Conservation (phyloP, 371 early-diverging fungal genomes). For the Syncephalastrum racemosum region DNA sequence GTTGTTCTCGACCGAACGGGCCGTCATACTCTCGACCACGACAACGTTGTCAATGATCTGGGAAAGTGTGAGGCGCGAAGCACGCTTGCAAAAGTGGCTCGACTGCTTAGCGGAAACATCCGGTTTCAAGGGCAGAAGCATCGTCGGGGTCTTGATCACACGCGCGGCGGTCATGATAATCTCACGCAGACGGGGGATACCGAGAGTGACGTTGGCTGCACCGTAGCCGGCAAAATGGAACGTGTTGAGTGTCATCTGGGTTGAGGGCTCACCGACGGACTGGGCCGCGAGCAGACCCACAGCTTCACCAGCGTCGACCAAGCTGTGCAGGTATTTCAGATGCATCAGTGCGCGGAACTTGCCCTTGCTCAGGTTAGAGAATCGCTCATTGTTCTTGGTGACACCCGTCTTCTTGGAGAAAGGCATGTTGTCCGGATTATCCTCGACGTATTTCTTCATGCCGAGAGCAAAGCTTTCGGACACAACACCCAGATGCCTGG, state of each 20-base stretch:
- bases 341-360: conserved; percentile 92
- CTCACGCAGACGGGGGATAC: conserved; percentile 99
- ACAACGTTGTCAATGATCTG: conserved; percentile 83
- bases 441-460: conserved; percentile 69
- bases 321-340: conserved; percentile 89
- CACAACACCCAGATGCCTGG: conserved; percentile 85
- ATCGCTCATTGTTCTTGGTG: conserved; percentile 60
- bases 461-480: conserved; percentile 81
- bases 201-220: conserved; percentile 99
- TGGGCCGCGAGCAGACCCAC: conserved; percentile 99
- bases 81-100: conserved; percentile 60
- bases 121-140: conserved; percentile 81
- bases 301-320: conserved; percentile 98
- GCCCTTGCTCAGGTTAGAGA: conserved; percentile 51
- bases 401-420: conserved; percentile 50
- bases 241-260: conserved; percentile 99
- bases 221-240: conserved; percentile 99
- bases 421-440: conserved; percentile 63
- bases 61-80: conserved; percentile 71
- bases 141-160: conserved; percentile 93
- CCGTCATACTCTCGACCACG: conserved; percentile 63
- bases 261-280: conserved; percentile 99
- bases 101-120: conserved; percentile 63
- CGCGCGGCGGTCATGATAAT: conserved; percentile 99
- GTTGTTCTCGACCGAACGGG: conserved; percentile 49